Base-by-base conservation (phyloP, 768 basidiomycete species). In the Pisolithus sp. region DNA sequence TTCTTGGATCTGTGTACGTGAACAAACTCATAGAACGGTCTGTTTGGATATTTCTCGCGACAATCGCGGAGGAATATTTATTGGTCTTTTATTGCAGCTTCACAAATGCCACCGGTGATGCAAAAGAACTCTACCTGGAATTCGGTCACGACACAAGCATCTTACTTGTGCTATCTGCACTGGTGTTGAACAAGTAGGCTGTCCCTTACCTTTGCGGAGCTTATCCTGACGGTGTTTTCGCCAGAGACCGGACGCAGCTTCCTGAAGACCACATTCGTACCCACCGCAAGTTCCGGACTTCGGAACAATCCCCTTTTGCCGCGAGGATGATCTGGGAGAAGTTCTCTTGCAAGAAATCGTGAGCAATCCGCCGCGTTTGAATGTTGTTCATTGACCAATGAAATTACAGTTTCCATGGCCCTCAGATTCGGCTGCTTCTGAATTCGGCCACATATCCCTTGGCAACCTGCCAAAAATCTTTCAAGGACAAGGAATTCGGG, bases 301-400 rank as follows among this genome's bases (percentile, higher is more conserved):
- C 72, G 5, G 52, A 52, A 7, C 73, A 74, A 56, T 65, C 71
- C 15, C 75, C 75, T 30, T 76, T 76, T 52, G 73, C 62, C 13
- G 73, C 73, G 40, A 68, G 60, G 50, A 73, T 76, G 72, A 55
- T 71, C 24, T 76, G 72, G 73, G 73, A 75, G 57, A 66, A 58
- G 54, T 73, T 74, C 60, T 57, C 60, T 4, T 75, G 73, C 63
- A 53, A 56, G 45, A 59, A 62, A 12, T 71, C 70, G 67, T 69
- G 46, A 45, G 64, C 59, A 3, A 28, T 21, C 21, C 17, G 13
- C 4, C 13, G 12, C 24, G 12, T 24, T 43, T 49, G 4, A 36
- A 36, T 37, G 5, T 10, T 5, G 2, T 46, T 37, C 12, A 41
- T 48, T 61, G 46, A 53, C 34, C 13, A 23, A 26, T 10, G 42